Evolutionary conservation across 257 asterid species (phyloP).

Genomic region (Penstemon newberryi): DNA sequence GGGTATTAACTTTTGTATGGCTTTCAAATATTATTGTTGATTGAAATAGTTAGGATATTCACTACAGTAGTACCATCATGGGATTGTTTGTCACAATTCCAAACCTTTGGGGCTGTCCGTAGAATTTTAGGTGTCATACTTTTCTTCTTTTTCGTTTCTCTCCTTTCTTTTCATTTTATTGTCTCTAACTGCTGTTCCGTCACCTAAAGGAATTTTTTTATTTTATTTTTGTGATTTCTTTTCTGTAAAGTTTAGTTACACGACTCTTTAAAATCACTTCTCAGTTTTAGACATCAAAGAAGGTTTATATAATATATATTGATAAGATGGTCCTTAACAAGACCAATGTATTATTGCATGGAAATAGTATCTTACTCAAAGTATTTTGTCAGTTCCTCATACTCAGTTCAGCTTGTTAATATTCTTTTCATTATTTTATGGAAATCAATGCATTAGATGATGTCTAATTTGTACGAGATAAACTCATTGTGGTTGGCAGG

Average conservation of each 20-base stretch:
- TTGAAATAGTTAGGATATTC: neutral
- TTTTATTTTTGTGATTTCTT: too few relatives aligned
- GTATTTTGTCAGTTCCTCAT: neutral
- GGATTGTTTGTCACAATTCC: neutral
- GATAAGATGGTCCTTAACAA: conserved; percentile 2
- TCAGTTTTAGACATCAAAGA: conserved; percentile 5
- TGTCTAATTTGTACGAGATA: conserved; percentile 19
- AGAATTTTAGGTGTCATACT: too few relatives aligned
- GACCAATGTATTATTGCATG: neutral
- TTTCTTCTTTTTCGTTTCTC: neutral
- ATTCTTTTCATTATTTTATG: neutral
- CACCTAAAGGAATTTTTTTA: too few relatives aligned
- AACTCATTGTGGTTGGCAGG: conserved; percentile 43
- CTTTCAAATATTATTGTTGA: neutral
- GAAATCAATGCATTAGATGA: conserved; percentile 16
- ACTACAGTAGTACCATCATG: neutral
- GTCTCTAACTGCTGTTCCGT: too few relatives aligned
- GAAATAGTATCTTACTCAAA: too few relatives aligned
- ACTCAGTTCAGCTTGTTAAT: conserved; percentile 11
- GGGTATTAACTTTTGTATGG: neutral
- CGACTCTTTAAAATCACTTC: neutral
- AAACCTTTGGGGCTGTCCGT: too few relatives aligned
- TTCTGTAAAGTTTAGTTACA: too few relatives aligned
- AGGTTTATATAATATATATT: neutral
- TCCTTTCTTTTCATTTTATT: neutral